Base-by-base conservation (phyloP, 1,284 basidiomycete species). In the Ceraceosorus bombacis region DNA sequence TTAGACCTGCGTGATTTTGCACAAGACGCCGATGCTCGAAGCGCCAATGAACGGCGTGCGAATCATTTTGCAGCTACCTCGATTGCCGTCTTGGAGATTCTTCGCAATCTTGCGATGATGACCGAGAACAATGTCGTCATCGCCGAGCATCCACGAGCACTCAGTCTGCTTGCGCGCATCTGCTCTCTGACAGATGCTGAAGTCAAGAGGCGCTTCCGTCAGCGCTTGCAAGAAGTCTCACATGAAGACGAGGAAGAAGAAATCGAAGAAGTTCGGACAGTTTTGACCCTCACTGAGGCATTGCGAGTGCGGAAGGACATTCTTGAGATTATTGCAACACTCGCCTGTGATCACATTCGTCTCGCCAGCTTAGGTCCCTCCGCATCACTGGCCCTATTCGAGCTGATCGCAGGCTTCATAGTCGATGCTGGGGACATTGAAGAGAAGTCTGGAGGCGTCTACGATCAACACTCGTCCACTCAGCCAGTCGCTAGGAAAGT, bases 21-120 rank as follows among this genome's bases (percentile, higher is more conserved):
- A 49, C 40, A 36, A 27, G 5, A 27, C 41, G 40, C 27, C 58
- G 38, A 27, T 50, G 13, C 37, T 27, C 38, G 40, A 17, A n/a
- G 36, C 27, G 48, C 63, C 49, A 54, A 62, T 41, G 71, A 74
- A 51, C 65, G 65, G 5, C 51, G 52, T 6, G 60, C 61, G 1
- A 64, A 72, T 49, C 69, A 67, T 12, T 58, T 55, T 38, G 85
- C 82, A 37, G 86, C 88, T 61, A 79, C 86, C 54, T 82, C 93
- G 49, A 81, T 91, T 39, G 81, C 86, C 1, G 82, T 88, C 49
- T 78, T 87, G 53, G 91, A 89, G 73, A 86, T 97, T 67, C 80
- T 97, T 55, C 88, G 90, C 54, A 96, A 95, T 79, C 82, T 95
- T 64, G 85, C 89, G 6, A 80, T 85, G 57, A 81, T 87, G 63